Evolutionary conservation across 768 basidiomycete genomes (phyloP), one percentile per base, ranked within the genome.

Genomic region (Leccinellum luteum): DNA sequence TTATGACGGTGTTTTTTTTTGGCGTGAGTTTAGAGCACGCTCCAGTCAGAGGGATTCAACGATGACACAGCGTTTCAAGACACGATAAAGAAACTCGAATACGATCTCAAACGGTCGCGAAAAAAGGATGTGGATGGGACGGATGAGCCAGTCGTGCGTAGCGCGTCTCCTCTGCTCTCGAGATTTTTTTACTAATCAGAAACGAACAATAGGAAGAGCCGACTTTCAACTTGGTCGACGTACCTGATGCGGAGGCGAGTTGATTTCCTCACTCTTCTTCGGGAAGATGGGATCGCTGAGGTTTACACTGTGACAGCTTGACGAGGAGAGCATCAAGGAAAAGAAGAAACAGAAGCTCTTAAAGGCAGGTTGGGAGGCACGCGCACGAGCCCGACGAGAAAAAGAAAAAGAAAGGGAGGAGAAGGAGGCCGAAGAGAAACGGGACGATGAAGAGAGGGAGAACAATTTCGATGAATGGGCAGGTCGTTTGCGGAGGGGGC

Each of bases 301-400:
- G 17, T 9, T 28, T 8, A 17, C 35, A 3, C 30, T n/a, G 13
- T 23, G 23, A 17, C 57, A 92, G 89, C 80, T 94, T 8, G 91
- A 92, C 64, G 95, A 98, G 67, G 94, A 96, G 41, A 81, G 86
- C 25, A 69, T 98, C 34, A 98, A 92, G 70, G 97, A 99, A 73
- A 99, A 98, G 77, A 87, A 86, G 66, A 91, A 89, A 66, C 97
- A 99, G 70, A 89, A 86, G 62, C 79, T 98, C 31, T 76, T 95
- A 76, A 98, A 97, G 71, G 93, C 94, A 0, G 92, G 92, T 1
- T 94, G 88, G 70, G 96, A 98, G 57, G 93, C 95, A 0, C 87
- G 97, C 21, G 83, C 85, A 32, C 86, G 92, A 1, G 84, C 85
- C 0, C 83, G 89, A 64, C 85, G 85, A 28, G 96, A 98, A 72